Evolutionary conservation across 129 eudicot species (phyloP).

Genomic region (Apium graveolens): DNA sequence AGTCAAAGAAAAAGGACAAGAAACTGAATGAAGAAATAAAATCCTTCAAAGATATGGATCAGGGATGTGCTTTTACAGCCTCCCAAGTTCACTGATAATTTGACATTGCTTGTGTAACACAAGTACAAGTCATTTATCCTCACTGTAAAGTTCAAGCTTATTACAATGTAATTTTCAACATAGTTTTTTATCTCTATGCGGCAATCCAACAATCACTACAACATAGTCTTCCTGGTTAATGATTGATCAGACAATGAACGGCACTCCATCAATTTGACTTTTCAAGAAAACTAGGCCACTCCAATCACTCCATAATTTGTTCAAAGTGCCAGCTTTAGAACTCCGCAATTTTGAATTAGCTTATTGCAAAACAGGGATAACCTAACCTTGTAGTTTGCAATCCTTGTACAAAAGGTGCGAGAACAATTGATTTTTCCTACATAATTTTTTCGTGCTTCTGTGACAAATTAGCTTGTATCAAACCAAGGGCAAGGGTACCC

Average conservation of each 20-base stretch:
- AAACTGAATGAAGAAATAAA: neutral
- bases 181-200: neutral
- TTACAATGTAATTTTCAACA: no score
- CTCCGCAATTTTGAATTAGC: neutral
- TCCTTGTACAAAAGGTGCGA: neutral
- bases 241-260: neutral
- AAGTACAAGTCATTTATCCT: neutral
- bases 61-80: neutral
- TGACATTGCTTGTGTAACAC: neutral
- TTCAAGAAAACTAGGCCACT: neutral
- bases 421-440: neutral
- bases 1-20: neutral
- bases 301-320: neutral
- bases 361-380: neutral
- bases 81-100: neutral
- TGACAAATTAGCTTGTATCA: neutral
- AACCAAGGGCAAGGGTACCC: neutral
- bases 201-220: neutral
- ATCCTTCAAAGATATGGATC: neutral
- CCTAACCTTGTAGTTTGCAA: neutral
- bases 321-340: neutral
- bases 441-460: neutral
- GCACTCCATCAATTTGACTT: neutral
- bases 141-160: neutral
- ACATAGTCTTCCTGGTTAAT: neutral